phyloP scores from a whole-genome alignment of 192 early-diverging fungal genomes.

The Fimicolochytrium jonesii region DNA sequence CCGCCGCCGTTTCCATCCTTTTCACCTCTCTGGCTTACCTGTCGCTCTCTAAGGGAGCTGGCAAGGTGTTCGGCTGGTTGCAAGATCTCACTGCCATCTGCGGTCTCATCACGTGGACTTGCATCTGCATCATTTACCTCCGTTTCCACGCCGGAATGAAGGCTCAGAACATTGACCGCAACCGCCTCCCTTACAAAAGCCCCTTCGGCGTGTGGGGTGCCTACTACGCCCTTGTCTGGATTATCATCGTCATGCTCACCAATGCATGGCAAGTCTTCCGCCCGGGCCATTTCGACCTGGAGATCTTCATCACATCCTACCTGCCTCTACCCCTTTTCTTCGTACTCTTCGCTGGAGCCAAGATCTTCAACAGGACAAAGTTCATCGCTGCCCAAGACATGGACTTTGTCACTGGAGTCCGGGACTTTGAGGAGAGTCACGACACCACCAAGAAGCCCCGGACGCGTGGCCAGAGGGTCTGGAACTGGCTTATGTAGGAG shows the following conservation, averaged over 20 bases:
- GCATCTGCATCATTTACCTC: constrained; percentile 32
- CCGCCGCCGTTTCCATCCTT: constrained; percentile 41
- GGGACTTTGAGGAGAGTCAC: not conserved
- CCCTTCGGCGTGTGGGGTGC: constrained; percentile 2
- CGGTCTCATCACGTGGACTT: constrained; percentile 28
- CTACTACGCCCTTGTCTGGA: constrained; percentile 9
- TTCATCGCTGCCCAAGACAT: not conserved
- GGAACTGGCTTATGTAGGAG: constrained; percentile 16
- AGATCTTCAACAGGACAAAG: not conserved
- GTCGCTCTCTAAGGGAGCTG: constrained; percentile 47
- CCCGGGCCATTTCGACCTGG: not conserved
- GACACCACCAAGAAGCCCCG: not conserved
- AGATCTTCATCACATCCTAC: not conserved
- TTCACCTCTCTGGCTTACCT: constrained; percentile 57
- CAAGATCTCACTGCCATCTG: constrained; percentile 24
- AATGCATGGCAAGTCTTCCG: not conserved
- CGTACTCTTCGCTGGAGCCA: constrained; percentile 1
- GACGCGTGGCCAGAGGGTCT: not conserved
- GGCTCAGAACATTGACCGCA: constrained; percentile 4
- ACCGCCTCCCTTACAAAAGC: not conserved
- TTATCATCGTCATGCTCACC: constrained; percentile 2
- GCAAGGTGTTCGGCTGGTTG: constrained; percentile 37
- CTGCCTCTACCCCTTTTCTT: constrained; percentile 1
- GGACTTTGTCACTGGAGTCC: constrained; percentile 9
- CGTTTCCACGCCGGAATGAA: constrained; percentile 20